Evolutionary conservation across 495 filamentous ascomycete species (phyloP).

Genomic region (Daldinia concentrica): DNA sequence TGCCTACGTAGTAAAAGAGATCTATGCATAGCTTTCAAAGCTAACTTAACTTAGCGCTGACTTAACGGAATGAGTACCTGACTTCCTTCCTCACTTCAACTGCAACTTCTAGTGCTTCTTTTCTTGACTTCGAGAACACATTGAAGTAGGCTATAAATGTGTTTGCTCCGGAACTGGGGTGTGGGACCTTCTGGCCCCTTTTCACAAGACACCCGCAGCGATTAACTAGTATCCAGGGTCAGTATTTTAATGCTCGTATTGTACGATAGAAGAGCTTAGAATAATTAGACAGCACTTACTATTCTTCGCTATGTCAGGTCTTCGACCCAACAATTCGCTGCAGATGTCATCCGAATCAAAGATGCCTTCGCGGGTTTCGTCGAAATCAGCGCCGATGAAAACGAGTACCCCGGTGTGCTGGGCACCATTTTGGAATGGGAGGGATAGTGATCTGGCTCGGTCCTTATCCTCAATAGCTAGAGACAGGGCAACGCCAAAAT

Average conservation of each 20-base stretch:
- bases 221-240: constrained; percentile 24
- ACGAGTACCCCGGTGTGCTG: constrained; percentile 42
- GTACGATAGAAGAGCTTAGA: neutral
- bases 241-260: neutral
- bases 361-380: constrained; percentile 42
- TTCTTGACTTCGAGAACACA: constrained; percentile 49
- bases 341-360: constrained; percentile 54
- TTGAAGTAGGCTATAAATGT: constrained; percentile 49
- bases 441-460: constrained; percentile 42
- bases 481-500: constrained; percentile 48
- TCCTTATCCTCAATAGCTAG: constrained; percentile 44
- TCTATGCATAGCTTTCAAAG: neutral
- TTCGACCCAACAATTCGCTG: constrained; percentile 45
- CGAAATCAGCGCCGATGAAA: constrained; percentile 44
- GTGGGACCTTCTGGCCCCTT: constrained; percentile 45
- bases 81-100: constrained; percentile 41
- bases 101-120: constrained; percentile 42
- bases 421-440: constrained; percentile 43
- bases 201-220: constrained; percentile 45
- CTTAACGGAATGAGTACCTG: constrained; percentile 41
- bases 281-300: constrained; percentile 11
- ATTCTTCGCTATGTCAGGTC: constrained; percentile 46
- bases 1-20: neutral
- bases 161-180: constrained; percentile 43
- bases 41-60: constrained; percentile 8